phyloP scores from a whole-genome alignment of 306 rosid species.

The Ormosia emarginata region DNA sequence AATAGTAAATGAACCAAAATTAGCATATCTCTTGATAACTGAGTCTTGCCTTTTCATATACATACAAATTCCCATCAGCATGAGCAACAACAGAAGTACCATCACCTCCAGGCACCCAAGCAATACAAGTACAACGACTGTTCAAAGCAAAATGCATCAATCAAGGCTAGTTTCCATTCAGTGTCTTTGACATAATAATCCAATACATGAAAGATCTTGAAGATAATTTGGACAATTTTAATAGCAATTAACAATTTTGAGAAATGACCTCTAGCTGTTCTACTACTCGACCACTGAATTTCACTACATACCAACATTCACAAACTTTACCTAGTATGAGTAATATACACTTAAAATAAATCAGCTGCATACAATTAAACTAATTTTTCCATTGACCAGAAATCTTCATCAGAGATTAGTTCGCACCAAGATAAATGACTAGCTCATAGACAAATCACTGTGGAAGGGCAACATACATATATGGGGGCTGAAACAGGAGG shows the following conservation, averaged over 20 bases:
- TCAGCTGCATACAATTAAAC: background rate
- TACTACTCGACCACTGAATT: background rate
- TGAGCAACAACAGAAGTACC: slow-evolving; percentile 90
- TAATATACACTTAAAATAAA: background rate
- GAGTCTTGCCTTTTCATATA: slow-evolving; percentile 87
- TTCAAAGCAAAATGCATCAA: slow-evolving; percentile 34
- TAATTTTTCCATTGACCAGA: background rate
- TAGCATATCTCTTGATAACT: slow-evolving; percentile 17
- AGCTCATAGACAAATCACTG: background rate
- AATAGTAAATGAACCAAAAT: slow-evolving; percentile 1
- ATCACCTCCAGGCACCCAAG: slow-evolving; percentile 94
- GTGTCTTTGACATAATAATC: background rate
- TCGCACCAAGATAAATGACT: background rate
- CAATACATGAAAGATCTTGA: slow-evolving; percentile 16
- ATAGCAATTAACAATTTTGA: background rate
- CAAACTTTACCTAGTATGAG: background rate
- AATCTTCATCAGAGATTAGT: background rate
- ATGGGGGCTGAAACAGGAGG: background rate
- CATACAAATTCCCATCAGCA: slow-evolving; percentile 86
- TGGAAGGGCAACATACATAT: background rate
- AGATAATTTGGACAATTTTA: background rate
- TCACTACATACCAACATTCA: background rate
- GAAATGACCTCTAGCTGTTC: background rate
- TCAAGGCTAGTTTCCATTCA: slow-evolving; percentile 13
- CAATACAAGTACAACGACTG: slow-evolving; percentile 90